phyloP scores from a whole-genome alignment of 352 stramenopile species.

The Phytophthora syringae region DNA sequence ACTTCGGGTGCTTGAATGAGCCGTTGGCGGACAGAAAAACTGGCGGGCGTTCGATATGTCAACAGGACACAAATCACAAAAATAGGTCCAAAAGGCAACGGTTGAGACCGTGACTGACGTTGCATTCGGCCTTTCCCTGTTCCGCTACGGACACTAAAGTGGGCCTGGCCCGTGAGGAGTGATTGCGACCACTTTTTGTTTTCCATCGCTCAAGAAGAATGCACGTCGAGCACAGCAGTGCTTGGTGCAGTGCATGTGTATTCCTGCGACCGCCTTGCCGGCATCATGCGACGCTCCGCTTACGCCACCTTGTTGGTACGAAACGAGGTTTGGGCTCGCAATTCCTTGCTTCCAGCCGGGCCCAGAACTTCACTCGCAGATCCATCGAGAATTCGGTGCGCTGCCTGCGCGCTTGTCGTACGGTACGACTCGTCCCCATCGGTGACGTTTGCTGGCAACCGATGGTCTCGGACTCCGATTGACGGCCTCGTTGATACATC shows the following conservation, averaged over 20 bases:
- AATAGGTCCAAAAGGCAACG: too few species aligned
- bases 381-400: constrained; percentile 35
- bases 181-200: not conserved
- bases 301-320: not conserved
- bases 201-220: not conserved
- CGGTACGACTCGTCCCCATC: constrained; percentile 25
- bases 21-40: not conserved
- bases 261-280: not conserved
- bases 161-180: not conserved
- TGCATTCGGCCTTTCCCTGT: not conserved
- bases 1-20: constrained; percentile 1
- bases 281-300: not conserved
- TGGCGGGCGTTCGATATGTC: not conserved
- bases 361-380: constrained; percentile 11
- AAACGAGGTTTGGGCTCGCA: not conserved
- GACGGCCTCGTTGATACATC: constrained; percentile 11
- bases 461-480: not conserved
- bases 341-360: constrained; percentile 12
- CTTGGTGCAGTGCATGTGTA: not conserved
- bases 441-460: not conserved
- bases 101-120: not conserved
- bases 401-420: constrained; percentile 21
- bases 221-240: not conserved
- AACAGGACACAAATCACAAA: not conserved
- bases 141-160: not conserved